A percentile compares a stretch with the other conserved stretches of the same genome.
These are phyloP conservation scores for Erythrobasidium hasegawianum DNA, from an alignment of 1,284 basidiomycete species.

Conservation along the genomic window DNA sequence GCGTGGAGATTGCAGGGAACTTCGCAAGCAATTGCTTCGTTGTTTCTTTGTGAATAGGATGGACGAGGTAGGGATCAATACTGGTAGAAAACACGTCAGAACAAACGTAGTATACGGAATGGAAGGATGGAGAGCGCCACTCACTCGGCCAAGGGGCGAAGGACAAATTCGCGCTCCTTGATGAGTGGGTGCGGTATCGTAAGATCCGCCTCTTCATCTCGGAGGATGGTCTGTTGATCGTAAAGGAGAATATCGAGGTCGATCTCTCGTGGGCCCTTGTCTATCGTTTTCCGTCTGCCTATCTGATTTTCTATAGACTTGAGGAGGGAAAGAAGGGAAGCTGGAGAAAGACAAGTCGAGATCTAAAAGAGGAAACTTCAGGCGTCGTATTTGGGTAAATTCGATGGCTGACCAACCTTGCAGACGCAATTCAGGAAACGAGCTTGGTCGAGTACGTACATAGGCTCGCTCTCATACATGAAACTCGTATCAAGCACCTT, in stretches of 20 bases:
- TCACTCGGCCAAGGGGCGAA: conserved; percentile 81
- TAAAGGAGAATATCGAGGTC: conserved; percentile 89
- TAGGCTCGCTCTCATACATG: conserved; percentile 88
- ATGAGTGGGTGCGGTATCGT: conserved; percentile 80
- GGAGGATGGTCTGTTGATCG: conserved; percentile 52
- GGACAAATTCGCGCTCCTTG: conserved; percentile 82
- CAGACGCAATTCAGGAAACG: conserved; percentile 87
- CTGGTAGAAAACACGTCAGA: conserved; percentile 49
- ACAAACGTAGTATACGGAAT: neutral
- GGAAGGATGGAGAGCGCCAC: conserved; percentile 42
- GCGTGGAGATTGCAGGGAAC: conserved; percentile 57
- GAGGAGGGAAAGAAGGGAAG: conserved; percentile 61
- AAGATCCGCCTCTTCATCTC: conserved; percentile 53
- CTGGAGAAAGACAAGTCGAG: conserved; percentile 66
- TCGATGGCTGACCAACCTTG: conserved; percentile 57
- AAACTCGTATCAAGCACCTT: conserved; percentile 75
- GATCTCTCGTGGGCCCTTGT: conserved; percentile 83
- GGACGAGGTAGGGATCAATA: conserved; percentile 65
- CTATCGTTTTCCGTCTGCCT: conserved; percentile 74
- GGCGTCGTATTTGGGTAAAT: neutral
- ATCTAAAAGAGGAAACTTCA: conserved; percentile 54
- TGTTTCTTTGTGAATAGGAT: conserved; percentile 58
- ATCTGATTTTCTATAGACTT: conserved; percentile 72
- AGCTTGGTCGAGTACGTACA: conserved; percentile 91
- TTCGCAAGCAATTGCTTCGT: conserved; percentile 55